Base-by-base conservation (phyloP, 2,329 filamentous ascomycete genomes). In the Beauveria asiatica region DNA sequence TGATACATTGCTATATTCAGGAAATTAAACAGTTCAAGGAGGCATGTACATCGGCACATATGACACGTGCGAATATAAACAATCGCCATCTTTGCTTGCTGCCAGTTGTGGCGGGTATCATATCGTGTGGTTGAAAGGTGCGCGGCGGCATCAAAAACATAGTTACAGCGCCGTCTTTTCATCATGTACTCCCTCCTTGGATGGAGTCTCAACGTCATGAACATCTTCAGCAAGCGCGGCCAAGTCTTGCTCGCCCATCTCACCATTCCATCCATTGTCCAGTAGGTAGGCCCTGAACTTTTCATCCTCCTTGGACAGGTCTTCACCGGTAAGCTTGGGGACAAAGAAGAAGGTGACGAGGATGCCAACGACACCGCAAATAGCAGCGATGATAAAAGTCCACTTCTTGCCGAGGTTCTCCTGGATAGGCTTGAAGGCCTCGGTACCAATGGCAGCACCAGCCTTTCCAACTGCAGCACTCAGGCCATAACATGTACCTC, bases 321-420 rank as follows among this genome's bases (percentile, higher is more conserved):
- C 76, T 49, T 78, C 76, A 10, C 75, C 76, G 1, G 70, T 74
- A 21, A 79, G 62, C 64, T 79, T 70, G 1, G 76, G 76, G 1
- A 81, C 70, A 52, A 80, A 80, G 63, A 80, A 73, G 53, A 68
- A 78, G 0, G 77, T 80, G 5, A 80, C 77, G 6, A 77, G 33
- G 10, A 80, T 70, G 0, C 78, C 78, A 0, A 70, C 72, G 13
- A 80, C 73, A 17, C 78, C 78, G 56, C 76, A 79, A 37, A 80
- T 78, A 1, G 78, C 78, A 9, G 78, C 78, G 55, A 81, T 76
- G 61, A 81, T 79, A 53, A 81, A 80, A 0, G 78, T 80, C 76
- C 76, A 80, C 39, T 71, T 71, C 64, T 80, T 77, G 0, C 78
- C 78, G 1, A 80, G 68, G 44, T 75, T 67, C 6, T 67, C 68